Base-by-base conservation (phyloP, 2,329 filamentous ascomycete species). In the Acephala macrosclerotiorum region DNA sequence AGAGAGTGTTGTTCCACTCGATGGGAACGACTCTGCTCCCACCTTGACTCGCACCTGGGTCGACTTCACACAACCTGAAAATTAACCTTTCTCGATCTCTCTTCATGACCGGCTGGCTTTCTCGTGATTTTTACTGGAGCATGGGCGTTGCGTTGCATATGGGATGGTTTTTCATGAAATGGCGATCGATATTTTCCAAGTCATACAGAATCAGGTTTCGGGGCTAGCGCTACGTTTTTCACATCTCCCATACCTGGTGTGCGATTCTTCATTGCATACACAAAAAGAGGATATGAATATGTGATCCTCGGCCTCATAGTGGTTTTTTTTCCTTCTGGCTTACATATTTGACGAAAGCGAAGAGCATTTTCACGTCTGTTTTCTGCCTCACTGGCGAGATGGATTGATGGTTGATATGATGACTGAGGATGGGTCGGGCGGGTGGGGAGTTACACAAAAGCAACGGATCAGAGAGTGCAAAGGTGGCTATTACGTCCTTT, bases 1-100 rank as follows among this genome's bases (percentile, higher is more conserved):
- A 61, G 76, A 78, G 76, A 65, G 56, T 53, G 69, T 77, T 29
- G 65, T 29, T 45, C 57, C 67, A 38, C 60, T 66, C 49, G 66
- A 63, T 57, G 70, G 68, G 33, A 67, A 69, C 42, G 72, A 74
- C 35, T 63, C 69, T 51, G 68, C 51, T 55, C 71, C 71, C 35
- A 67, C 66, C 7, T 66, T 76, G 51, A 69, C 60, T 22, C 64
- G 71, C 49, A 71, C 60, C 26, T 75, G 72, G 71, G 72, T 75
- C 58, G 71, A 73, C 49, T 74, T 72, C 60, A 64, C 64, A 42
- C 63, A 53, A 53, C 26, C 49, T 33, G 49, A 53, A 53, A 16
- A 12, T 18, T 53, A 33, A 53, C 18, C 49, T 29, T 26, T 33
- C 49, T 33, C 12, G 49, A 64, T 36, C 36, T 63, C 58, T 56